A percentile compares a stretch with the other conserved stretches of the same genome.
These are phyloP conservation scores for Eucalyptus virginea DNA, from an alignment of 345 rosid species.

Conservation along the genomic window DNA sequence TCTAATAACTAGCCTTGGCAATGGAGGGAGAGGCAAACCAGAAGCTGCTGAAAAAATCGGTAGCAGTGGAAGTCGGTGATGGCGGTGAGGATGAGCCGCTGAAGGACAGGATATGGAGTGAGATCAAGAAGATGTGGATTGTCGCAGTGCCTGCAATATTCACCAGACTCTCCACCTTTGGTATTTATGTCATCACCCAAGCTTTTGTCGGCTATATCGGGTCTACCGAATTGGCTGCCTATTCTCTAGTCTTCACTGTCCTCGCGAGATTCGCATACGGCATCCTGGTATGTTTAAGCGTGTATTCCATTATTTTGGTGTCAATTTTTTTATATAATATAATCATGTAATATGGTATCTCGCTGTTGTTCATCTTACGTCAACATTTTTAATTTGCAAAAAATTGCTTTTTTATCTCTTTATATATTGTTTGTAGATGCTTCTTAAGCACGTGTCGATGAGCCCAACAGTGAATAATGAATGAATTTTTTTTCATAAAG, in stretches of 20 bases:
- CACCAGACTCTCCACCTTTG: slow-evolving; percentile 55
- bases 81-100: not conserved
- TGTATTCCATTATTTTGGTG: not conserved
- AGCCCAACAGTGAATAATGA: no score
- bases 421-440: not conserved
- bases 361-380: not conserved
- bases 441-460: not conserved
- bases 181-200: slow-evolving; percentile 38
- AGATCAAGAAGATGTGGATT: slow-evolving; percentile 53
- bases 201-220: slow-evolving; percentile 71
- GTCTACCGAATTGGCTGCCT: slow-evolving; percentile 53
- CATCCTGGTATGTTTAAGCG: slow-evolving; percentile 24
- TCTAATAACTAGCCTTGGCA: not conserved
- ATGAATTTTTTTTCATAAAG: no score
- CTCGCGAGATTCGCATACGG: slow-evolving; percentile 57
- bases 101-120: slow-evolving; percentile 32
- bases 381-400: not conserved
- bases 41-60: slow-evolving; percentile 1
- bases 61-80: not conserved
- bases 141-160: slow-evolving; percentile 79
- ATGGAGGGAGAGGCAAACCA: slow-evolving; percentile 8
- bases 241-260: slow-evolving; percentile 44
- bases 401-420: not conserved
- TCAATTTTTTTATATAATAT: not conserved
- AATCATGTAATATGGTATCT: not conserved